Evolutionary conservation across 179 eudicot genomes (phyloP).

Genomic region (Patellifolia procumbens): DNA sequence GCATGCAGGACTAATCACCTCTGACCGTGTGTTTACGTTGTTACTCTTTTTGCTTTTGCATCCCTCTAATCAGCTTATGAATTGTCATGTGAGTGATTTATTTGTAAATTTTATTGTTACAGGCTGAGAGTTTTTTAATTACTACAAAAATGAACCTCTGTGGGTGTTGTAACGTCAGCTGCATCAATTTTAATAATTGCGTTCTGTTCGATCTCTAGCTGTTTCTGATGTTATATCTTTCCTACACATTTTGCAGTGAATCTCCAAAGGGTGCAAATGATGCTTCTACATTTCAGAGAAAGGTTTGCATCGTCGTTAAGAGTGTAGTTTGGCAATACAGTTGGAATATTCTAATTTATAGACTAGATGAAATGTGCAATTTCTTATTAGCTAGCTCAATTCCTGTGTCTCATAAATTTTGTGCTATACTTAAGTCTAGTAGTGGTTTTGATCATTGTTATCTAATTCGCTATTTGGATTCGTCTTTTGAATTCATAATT

Average conservation of each 20-base stretch:
- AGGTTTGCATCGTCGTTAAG: conserved; percentile 44
- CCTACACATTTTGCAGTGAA: conserved; percentile 62
- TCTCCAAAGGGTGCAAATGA: conserved; percentile 83
- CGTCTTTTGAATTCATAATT: too few species aligned
- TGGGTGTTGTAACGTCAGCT: not conserved
- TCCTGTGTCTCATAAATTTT: not conserved
- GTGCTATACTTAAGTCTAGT: not conserved
- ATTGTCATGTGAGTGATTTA: not conserved
- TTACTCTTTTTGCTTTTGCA: not conserved
- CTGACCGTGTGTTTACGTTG: not conserved
- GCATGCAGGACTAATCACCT: not conserved
- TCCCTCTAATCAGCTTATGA: not conserved
- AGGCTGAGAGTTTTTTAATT: not conserved
- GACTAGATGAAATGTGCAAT: not conserved
- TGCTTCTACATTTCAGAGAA: conserved; percentile 79
- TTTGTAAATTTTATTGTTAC: not conserved
- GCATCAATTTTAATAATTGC: not conserved
- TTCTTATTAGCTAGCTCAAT: not conserved
- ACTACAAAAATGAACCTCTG: not conserved
- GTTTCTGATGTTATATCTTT: conserved; percentile 1
- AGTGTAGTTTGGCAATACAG: not conserved
- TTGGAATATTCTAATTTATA: too few species aligned
- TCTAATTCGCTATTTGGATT: too few species aligned
- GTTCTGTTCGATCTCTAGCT: not conserved
- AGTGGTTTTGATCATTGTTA: not conserved